Evolutionary conservation across 371 early-diverging fungal species (phyloP).

Genomic region (Mortierella sp.): DNA sequence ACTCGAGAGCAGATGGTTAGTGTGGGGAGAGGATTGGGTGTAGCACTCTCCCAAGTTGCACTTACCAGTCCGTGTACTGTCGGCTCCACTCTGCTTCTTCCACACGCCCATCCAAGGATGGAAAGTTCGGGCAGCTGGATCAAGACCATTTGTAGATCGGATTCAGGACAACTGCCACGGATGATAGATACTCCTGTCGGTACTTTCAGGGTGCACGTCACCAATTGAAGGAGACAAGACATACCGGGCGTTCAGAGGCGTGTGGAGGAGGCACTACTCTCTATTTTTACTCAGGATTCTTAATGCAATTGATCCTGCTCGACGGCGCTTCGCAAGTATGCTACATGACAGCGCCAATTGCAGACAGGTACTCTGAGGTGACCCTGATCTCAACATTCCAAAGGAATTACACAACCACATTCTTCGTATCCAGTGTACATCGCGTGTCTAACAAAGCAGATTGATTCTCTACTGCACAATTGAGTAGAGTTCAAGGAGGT

Average conservation of each 20-base stretch:
- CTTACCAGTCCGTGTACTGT: not conserved
- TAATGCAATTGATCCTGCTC: not conserved
- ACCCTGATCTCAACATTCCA: no score
- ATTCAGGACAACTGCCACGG: not conserved
- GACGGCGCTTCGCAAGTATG: not conserved
- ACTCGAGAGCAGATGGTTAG: not conserved
- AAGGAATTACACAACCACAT: no score
- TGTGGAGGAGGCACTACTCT: not conserved
- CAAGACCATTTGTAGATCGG: not conserved
- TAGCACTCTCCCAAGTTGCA: not conserved
- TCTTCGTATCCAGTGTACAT: no score
- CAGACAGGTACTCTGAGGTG: no score
- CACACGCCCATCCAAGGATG: slow-evolving; percentile 5
- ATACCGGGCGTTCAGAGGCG: not conserved
- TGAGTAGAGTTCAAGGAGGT: no score
- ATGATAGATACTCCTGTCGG: not conserved
- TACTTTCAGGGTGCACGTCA: not conserved
- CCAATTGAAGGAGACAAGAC: not conserved
- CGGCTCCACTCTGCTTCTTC: not conserved
- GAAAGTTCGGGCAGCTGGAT: slow-evolving; percentile 19
- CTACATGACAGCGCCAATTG: not conserved
- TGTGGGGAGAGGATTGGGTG: no score
- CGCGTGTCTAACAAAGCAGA: no score
- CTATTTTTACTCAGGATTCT: not conserved
- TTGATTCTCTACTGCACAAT: no score